Percentiles rank a stretch among this genome's conserved stretches.
These are phyloP conservation scores for Pleurotus eryngii DNA, from an alignment of 768 basidiomycete species.

Conservation along the genomic window DNA sequence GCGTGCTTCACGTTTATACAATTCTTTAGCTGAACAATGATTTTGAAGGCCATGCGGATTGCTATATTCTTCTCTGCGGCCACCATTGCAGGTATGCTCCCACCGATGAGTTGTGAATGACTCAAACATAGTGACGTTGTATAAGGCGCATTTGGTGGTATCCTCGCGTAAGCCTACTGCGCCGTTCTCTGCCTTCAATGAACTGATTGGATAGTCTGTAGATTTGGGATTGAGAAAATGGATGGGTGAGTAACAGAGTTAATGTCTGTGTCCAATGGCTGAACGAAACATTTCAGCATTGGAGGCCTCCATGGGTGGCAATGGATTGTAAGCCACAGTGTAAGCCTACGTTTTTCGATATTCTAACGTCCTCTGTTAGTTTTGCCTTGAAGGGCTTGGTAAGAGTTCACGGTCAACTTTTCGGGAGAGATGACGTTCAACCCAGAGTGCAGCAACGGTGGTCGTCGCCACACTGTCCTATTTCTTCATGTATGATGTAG, in stretches of 20 bases:
- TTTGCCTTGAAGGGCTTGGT: slow-evolving; percentile 43
- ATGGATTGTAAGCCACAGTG: slow-evolving; percentile 40
- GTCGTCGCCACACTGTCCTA: slow-evolving; percentile 38
- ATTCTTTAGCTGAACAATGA: too few relatives aligned
- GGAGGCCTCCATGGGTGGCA: slow-evolving; percentile 41
- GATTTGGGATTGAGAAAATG: slow-evolving; percentile 44
- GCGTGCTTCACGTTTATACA: too few relatives aligned
- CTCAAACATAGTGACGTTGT: slow-evolving; percentile 12
- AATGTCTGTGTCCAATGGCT: not conserved
- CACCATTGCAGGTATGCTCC: slow-evolving; percentile 42
- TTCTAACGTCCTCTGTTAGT: slow-evolving; percentile 22
- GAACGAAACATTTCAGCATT: slow-evolving; percentile 11
- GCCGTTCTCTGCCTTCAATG: not conserved
- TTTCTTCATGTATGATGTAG: slow-evolving; percentile 54
- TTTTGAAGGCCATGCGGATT: slow-evolving; percentile 44
- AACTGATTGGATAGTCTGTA: slow-evolving; percentile 23
- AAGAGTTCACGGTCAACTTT: not conserved
- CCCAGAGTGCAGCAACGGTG: slow-evolving; percentile 24
- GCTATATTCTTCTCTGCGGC: slow-evolving; percentile 66
- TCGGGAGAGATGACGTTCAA: not conserved
- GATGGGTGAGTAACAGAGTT: slow-evolving; percentile 27
- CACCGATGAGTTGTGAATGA: too few relatives aligned
- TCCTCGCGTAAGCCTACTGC: slow-evolving; percentile 38
- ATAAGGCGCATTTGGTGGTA: slow-evolving; percentile 38
- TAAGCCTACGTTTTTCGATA: not conserved